These are phyloP conservation scores for Linum tenue DNA, from an alignment of 345 rosid species.

Conservation along the genomic window DNA sequence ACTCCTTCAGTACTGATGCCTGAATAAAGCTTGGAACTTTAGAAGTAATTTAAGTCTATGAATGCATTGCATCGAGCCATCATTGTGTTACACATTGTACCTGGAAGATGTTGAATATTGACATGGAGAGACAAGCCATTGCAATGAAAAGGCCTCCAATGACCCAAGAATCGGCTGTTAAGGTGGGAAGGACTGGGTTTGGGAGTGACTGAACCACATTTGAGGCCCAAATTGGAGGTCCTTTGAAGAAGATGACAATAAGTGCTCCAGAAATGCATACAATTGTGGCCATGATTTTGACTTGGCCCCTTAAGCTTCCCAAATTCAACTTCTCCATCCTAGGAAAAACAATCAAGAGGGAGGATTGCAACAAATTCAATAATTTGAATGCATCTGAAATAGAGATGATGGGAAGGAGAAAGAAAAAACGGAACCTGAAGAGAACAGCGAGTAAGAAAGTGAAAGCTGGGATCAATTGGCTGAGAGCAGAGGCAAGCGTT, in stretches of 20 bases:
- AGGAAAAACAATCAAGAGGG: neutral
- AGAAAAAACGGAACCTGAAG: conserved; percentile 42
- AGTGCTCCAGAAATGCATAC: conserved; percentile 42
- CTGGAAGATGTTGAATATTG: conserved; percentile 30
- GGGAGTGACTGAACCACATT: neutral
- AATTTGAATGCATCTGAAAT: neutral
- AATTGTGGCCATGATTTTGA: conserved; percentile 36
- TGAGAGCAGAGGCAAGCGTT: conserved; percentile 41
- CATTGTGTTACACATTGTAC: conserved; percentile 12
- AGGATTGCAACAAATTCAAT: neutral
- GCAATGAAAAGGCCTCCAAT: conserved; percentile 38
- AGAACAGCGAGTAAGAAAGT: conserved; percentile 51
- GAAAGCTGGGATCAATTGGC: conserved; percentile 41
- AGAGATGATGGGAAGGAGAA: neutral
- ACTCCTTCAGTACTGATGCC: conserved; percentile 41
- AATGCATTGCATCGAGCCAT: conserved; percentile 2
- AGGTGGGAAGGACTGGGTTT: conserved; percentile 8
- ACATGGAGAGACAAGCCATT: conserved; percentile 26
- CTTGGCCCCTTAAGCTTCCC: conserved; percentile 30
- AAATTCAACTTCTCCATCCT: conserved; percentile 51
- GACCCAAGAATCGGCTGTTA: conserved; percentile 27
- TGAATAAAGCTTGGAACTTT: conserved; percentile 5
- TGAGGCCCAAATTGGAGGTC: conserved; percentile 21
- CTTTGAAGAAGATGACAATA: conserved; percentile 37
- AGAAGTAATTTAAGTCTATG: neutral